phyloP scores from a whole-genome alignment of 345 rosid species.

The Ceriops tagal region DNA sequence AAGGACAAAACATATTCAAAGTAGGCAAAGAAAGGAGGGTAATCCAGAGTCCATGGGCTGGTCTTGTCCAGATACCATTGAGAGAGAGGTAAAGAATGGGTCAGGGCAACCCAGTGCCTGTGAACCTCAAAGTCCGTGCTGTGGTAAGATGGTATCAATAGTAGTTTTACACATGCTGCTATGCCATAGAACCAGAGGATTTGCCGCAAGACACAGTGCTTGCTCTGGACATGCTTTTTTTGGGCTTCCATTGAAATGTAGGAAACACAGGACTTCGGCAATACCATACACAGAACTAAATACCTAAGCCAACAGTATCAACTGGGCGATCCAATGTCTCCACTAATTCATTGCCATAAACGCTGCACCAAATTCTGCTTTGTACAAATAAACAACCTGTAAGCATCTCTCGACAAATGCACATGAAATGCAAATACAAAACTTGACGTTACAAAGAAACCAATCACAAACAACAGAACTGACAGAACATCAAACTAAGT shows the following conservation, averaged over 20 bases:
- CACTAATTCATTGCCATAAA: no score
- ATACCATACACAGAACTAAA: neutral
- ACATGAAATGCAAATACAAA: no score
- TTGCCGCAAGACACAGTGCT: slow-evolving; percentile 9
- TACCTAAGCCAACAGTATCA: no score
- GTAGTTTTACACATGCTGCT: slow-evolving; percentile 58
- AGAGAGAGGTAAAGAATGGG: slow-evolving; percentile 73
- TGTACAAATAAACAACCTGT: no score
- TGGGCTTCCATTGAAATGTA: slow-evolving; percentile 5
- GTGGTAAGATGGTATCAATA: slow-evolving; percentile 70
- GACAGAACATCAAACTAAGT: no score
- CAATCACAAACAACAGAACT: no score
- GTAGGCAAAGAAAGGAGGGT: slow-evolving; percentile 80
- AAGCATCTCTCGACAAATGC: no score
- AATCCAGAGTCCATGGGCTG: slow-evolving; percentile 94
- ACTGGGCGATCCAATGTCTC: no score
- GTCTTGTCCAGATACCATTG: slow-evolving; percentile 85
- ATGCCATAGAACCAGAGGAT: slow-evolving; percentile 58
- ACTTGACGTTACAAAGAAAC: no score
- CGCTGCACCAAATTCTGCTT: no score
- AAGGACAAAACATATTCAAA: slow-evolving; percentile 58
- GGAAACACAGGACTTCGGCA: neutral
- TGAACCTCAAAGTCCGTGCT: slow-evolving; percentile 95
- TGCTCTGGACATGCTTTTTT: neutral
- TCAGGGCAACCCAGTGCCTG: slow-evolving; percentile 90